phyloP scores from a whole-genome alignment of 2,329 filamentous ascomycete genomes.

The Stagonosporopsis vannaccii region DNA sequence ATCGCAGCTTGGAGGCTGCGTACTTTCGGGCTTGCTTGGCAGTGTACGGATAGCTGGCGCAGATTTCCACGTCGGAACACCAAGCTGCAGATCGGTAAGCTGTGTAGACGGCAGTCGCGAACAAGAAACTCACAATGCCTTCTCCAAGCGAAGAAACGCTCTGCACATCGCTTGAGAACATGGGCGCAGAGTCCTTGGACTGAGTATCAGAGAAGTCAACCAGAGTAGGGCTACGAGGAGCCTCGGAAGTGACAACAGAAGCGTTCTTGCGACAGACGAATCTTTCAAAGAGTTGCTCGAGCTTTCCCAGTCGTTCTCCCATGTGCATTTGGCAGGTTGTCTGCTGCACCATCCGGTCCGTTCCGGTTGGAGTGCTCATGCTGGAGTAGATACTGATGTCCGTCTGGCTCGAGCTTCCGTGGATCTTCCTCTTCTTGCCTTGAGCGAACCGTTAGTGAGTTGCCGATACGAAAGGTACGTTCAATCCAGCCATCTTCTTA shows the following conservation, averaged over 20 bases:
- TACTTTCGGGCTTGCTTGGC: constrained; percentile 25
- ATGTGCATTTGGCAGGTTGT: constrained; percentile 39
- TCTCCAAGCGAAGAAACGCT: constrained; percentile 41
- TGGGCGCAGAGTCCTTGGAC: constrained; percentile 28
- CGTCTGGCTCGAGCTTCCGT: constrained; percentile 22
- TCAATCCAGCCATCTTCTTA: constrained; percentile 27
- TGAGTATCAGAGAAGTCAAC: constrained; percentile 32
- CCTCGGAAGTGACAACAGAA: constrained; percentile 15
- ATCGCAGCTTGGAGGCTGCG: constrained; percentile 22
- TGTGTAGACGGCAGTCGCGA: neutral
- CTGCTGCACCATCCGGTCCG: constrained; percentile 28
- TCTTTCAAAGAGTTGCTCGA: constrained; percentile 47
- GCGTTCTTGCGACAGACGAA: constrained; percentile 45
- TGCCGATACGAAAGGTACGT: neutral
- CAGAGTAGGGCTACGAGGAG: constrained; percentile 30
- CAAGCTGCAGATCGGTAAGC: constrained; percentile 33
- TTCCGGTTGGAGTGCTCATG: constrained; percentile 19
- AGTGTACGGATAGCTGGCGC: constrained; percentile 38
- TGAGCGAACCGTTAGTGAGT: constrained; percentile 20
- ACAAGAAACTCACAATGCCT: constrained; percentile 36
- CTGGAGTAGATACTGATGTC: constrained; percentile 22
- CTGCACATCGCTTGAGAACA: constrained; percentile 32
- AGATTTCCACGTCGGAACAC: constrained; percentile 42
- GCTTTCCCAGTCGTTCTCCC: constrained; percentile 42
- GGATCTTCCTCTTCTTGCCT: constrained; percentile 45